Percentiles rank a stretch among this genome's conserved stretches.
phyloP scores from a whole-genome alignment of 495 filamentous ascomycete species.

The Daldinia loculata region DNA sequence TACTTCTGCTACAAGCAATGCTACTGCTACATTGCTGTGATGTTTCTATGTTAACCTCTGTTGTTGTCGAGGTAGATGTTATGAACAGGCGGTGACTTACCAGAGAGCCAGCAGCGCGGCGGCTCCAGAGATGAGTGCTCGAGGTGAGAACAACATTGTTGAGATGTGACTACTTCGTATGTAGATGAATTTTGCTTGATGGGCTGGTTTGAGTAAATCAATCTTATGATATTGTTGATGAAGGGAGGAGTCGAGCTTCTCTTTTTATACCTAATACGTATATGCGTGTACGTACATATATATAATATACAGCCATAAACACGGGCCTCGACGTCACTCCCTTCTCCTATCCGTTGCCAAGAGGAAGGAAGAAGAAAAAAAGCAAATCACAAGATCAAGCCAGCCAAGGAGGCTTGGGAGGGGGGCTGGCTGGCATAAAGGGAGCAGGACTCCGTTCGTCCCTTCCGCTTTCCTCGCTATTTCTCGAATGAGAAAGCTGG shows the following conservation, averaged over 20 bases:
- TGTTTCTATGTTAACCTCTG: not conserved
- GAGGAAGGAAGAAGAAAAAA: not conserved
- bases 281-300: not conserved
- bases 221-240: not conserved
- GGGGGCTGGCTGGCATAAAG: slow-evolving; percentile 4
- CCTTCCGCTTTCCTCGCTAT: not conserved
- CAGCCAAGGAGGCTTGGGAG: slow-evolving; percentile 1
- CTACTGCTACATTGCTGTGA: slow-evolving; percentile 19
- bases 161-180: not conserved
- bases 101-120: slow-evolving; percentile 28
- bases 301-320: not conserved
- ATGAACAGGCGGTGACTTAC: slow-evolving; percentile 13
- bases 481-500: slow-evolving; percentile 23
- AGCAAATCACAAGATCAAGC: slow-evolving; percentile 3
- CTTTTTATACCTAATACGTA: not conserved
- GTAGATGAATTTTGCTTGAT: not conserved
- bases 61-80: not conserved
- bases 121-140: slow-evolving; percentile 14
- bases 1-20: slow-evolving; percentile 4
- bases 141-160: slow-evolving; percentile 29
- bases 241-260: not conserved
- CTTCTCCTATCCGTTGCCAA: slow-evolving; percentile 2
- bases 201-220: not conserved
- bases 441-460: slow-evolving; percentile 1
- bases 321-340: not conserved